Conservation (phyloP, 441 rosid species). For the Raphanus hybrid region DNA sequence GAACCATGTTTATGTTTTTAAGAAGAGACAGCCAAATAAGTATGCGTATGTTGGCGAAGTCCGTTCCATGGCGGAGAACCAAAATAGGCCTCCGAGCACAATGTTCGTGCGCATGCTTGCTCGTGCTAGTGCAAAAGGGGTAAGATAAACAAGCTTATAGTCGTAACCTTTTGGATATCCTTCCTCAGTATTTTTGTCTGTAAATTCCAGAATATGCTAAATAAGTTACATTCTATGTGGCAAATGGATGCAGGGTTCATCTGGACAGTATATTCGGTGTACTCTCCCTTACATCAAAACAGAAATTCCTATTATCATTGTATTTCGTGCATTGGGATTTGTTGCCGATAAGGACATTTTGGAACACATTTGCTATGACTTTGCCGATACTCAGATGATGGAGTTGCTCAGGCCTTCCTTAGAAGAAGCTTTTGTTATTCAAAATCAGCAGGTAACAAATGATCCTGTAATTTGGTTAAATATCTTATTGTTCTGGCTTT, state of each 20-base stretch:
- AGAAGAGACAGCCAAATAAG: too few species aligned
- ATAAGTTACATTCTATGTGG: constrained; percentile 18
- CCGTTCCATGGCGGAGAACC: constrained; percentile 69
- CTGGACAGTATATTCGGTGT: constrained; percentile 92
- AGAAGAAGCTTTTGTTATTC: constrained; percentile 96
- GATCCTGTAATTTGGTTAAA: constrained; percentile 10
- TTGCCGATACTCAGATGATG: constrained; percentile 93
- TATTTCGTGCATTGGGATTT: constrained; percentile 95
- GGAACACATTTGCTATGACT: constrained; percentile 93
- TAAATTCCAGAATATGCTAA: constrained; percentile 4
- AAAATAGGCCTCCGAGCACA: constrained; percentile 94
- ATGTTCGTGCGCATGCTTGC: constrained; percentile 99
- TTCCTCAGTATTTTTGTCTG: background rate
- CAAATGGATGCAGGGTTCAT: constrained; percentile 73
- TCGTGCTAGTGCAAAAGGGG: constrained; percentile 96
- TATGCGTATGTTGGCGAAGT: constrained; percentile 51
- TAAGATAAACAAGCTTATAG: constrained; percentile 39
- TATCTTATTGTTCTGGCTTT: background rate
- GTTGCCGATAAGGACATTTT: constrained; percentile 91
- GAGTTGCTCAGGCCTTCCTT: constrained; percentile 95
- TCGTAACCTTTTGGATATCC: background rate
- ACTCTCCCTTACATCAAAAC: constrained; percentile 96
- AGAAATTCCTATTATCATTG: constrained; percentile 96
- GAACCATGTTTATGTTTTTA: too few species aligned
- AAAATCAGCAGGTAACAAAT: constrained; percentile 80